Evolutionary conservation across 176 grass and related monocot genomes (phyloP), one percentile per base, ranked within the genome.

Genomic region (Zoysia japonica): DNA sequence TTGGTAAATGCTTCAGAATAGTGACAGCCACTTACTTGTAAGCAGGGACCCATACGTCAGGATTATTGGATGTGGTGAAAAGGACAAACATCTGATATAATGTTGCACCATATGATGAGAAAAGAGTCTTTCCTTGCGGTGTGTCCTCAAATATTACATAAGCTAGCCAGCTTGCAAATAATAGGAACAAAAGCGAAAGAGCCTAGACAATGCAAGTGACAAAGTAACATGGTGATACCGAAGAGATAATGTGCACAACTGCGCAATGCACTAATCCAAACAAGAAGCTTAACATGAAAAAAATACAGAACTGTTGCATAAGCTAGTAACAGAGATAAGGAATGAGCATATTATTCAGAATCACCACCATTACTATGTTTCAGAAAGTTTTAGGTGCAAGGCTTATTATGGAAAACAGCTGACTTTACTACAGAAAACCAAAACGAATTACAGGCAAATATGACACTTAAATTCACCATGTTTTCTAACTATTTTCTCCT

Each of bases 11-110:
- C 38, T 79, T 78, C n/a, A 80, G 13, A 85, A 80, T 75, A 77
- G 40, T 65, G 71, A 80, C 57, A 7, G 17, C 13, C n/a, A 61
- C 91, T 92, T 88, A 98, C 95, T 94, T 98, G 78, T 98, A 98
- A 65, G 95, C 95, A 88, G 92, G 92, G 76, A 98, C 85, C 95
- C 95, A 98, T 64, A 98, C 92, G 14, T 98, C 95, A 68, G 95
- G 95, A 92, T 98, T 98, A 69, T 98, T 98, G 61, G 95, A 94
- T 55, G 95, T 98, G 68, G 95, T 98, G 81, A 98, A 98, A 72
- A 98, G 92, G 66, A 98, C 64, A 87, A 98, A 98, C 95, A 98
- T 98, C 65, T 98, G 95, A 74, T 98, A 98, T 71, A 98, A 61
- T 36, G 95, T 98, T 36, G 61, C 85, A 75, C 92, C 84, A 11